Evolutionary conservation across 2,329 filamentous ascomycete species (phyloP), one percentile per base, ranked within the genome.

Genomic region (Didymellaceae sp.): DNA sequence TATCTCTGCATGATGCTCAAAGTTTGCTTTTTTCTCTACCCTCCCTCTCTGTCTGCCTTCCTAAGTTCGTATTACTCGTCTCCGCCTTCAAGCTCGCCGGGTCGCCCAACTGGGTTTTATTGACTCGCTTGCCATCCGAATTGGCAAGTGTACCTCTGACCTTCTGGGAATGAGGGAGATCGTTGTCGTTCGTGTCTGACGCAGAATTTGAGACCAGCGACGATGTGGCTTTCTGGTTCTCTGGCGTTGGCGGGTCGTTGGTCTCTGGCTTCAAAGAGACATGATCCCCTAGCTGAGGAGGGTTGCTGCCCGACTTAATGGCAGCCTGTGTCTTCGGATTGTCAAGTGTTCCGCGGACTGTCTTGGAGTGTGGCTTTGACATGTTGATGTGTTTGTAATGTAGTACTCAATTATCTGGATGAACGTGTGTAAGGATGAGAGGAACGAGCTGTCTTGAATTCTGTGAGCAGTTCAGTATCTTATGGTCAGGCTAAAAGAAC

Each of bases 281-380:
- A n/a, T 58, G 58, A 40, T 69, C 68, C 22, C 65, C 61, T 3
- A 68, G 52, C 18, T 47, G 45, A 14, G 63, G 49, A n/a, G 54
- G 54, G 2, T 44, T 45, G 16, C 44, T 54, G 39, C 37, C 34
- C 20, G 56, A 59, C 10, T 54, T 51, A 8, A 58, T 60, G 14
- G 60, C 55, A 35, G 55, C 52, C 52, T 59, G 42, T n/a, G 61
- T 68, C 34, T 66, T 66, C 20, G 63, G 64, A 43, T 68, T 66
- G 6, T 54, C 55, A n/a, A 70, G 47, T 1, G 67, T 71, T 35
- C 67, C 66, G 44, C 65, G 66, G 43, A 70, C 66, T 24, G 65
- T 68, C 40, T 60, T 57, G 38, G 67, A 71, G 39, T 66, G 61
- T 30, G 54, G 52, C 48, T 52, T 56, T 1, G 41, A 40, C 45